Evolutionary conservation across 306 rosid genomes (phyloP).

Genomic region (Malus orientalis): DNA sequence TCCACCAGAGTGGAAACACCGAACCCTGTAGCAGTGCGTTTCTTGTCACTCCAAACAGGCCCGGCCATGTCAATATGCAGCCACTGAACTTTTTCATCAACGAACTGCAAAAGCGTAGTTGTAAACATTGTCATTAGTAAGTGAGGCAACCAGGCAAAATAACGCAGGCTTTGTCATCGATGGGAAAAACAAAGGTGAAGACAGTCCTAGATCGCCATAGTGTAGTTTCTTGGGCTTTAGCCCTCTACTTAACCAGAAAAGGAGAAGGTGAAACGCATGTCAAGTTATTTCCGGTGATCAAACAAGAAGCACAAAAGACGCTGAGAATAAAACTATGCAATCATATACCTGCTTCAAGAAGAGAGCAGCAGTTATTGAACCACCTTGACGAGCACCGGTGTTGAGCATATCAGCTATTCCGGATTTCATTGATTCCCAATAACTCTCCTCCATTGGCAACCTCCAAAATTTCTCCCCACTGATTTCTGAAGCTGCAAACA

Average conservation of each 20-base stretch:
- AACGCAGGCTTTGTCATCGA: background rate
- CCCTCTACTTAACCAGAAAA: background rate
- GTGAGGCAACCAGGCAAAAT: background rate
- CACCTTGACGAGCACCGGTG: constrained; percentile 81
- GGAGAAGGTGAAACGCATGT: background rate
- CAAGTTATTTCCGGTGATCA: background rate
- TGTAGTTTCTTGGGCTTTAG: background rate
- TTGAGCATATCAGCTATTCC: constrained; percentile 96
- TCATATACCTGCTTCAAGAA: constrained; percentile 80
- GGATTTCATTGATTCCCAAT: constrained; percentile 97
- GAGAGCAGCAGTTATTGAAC: constrained; percentile 88
- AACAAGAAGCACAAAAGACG: background rate
- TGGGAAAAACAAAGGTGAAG: background rate
- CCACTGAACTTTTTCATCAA: constrained; percentile 96
- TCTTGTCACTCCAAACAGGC: constrained; percentile 80
- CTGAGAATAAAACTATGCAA: background rate
- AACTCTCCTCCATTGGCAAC: constrained; percentile 93
- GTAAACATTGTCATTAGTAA: background rate
- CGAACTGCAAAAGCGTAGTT: constrained; percentile 54
- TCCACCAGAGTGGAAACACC: constrained; percentile 87
- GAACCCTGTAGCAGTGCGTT: constrained; percentile 71
- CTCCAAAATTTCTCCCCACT: constrained; percentile 97
- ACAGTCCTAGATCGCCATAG: background rate
- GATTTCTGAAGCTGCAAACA: constrained; percentile 64
- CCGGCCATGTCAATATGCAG: constrained; percentile 97